These are phyloP conservation scores for Colletotrichum simmondsii DNA, from an alignment of 2,329 filamentous ascomycete genomes.

Conservation along the genomic window DNA sequence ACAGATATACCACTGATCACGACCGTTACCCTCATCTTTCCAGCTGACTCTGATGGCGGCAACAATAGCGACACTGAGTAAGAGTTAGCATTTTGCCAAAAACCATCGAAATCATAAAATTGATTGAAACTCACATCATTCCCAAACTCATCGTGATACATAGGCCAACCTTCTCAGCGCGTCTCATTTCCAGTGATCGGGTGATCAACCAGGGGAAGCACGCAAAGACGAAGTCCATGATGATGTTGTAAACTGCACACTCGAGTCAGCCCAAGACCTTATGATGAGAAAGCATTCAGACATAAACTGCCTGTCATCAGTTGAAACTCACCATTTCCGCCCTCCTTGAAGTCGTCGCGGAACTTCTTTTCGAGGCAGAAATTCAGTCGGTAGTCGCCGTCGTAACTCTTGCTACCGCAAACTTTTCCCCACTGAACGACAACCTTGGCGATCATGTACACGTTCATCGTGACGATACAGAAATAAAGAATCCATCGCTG, in stretches of 20 bases:
- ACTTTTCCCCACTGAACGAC: slow-evolving; percentile 61
- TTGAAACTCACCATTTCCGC: slow-evolving; percentile 56
- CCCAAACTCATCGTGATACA: slow-evolving; percentile 40
- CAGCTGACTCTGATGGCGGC: slow-evolving; percentile 59
- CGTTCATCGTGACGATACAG: slow-evolving; percentile 60
- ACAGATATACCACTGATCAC: slow-evolving; percentile 60
- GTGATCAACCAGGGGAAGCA: slow-evolving; percentile 44
- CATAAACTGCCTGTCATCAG: neutral
- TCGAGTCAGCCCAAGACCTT: neutral
- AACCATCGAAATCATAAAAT: neutral
- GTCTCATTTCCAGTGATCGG: slow-evolving; percentile 43
- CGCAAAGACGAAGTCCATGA: slow-evolving; percentile 46
- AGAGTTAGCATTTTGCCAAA: neutral
- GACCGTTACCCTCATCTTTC: slow-evolving; percentile 58
- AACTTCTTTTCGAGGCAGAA: slow-evolving; percentile 54
- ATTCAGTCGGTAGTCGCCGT: slow-evolving; percentile 59
- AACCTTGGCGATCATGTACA: slow-evolving; percentile 57
- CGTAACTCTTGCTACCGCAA: slow-evolving; percentile 53
- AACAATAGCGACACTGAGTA: slow-evolving; percentile 54
- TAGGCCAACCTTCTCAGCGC: slow-evolving; percentile 43
- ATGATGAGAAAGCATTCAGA: neutral
- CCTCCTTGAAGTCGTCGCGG: slow-evolving; percentile 58
- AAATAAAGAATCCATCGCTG: slow-evolving; percentile 57
- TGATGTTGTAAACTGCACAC: slow-evolving; percentile 59
- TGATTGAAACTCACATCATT: slow-evolving; percentile 46